Evolutionary conservation across 2,329 filamentous ascomycete genomes (phyloP), one percentile per base, ranked within the genome.

Genomic region (Alternaria sp.): DNA sequence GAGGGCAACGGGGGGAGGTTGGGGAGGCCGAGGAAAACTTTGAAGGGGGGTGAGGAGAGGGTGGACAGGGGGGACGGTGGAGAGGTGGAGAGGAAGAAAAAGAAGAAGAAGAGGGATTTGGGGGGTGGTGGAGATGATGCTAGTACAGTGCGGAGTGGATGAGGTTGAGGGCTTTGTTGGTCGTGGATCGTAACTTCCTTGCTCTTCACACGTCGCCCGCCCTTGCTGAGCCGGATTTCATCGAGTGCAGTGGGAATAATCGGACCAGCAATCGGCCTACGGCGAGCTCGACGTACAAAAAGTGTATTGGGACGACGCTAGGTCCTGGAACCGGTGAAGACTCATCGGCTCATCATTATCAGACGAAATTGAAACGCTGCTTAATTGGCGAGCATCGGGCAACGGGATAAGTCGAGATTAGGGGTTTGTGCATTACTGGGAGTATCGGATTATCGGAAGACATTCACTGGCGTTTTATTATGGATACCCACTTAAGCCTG

Each of bases 81-180:
- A 14, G 60, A 64, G 61, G 17, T 17, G 17, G 52, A 49, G 48
- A 64, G 55, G 61, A 69, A 61, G 57, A 66, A 62, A 45, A 63
- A 63, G 41, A 65, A 62, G 61, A 62, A 63, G 58, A 61, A 61
- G 21, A 67, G 65, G 54, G 59, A 21, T 9, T 49, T 28, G 33
- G 63, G 54, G 41, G 61, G 52, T 14, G 63, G 51, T 9, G 55
- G 55, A 24, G 66, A 66, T 21, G 69, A 69, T 65, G 67, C 56
- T 52, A 62, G 62, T 54, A 66, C 59, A 31, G 69, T 69, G 48
- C 31, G 56, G 45, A 66, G 65, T 59, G 64, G 58, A 49, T 70
- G 64, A 68, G 13, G 1, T 2, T 10, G 13, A 24, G 17, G 29
- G 21, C 4, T 39, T 21, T 11, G 37, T 11, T 39, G 9, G 17